A percentile compares a stretch with the other conserved stretches of the same genome.
phyloP scores from a whole-genome alignment of 2,329 filamentous ascomycete species.

The Tympanopsis confertula region DNA sequence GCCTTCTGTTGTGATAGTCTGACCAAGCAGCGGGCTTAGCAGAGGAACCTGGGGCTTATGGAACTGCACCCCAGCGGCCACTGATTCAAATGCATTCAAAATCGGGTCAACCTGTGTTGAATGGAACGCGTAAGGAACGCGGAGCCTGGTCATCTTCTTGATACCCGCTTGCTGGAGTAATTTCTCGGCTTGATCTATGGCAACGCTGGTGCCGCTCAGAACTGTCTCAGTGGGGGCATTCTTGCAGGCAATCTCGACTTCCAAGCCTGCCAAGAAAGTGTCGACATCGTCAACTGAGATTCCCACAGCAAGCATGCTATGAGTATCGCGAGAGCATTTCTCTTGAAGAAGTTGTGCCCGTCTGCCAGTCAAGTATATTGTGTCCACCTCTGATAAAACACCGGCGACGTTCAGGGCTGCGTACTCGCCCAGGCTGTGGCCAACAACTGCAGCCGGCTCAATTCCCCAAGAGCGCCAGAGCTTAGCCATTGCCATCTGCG shows the following conservation, averaged over 20 bases:
- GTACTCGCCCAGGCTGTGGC: conserved; percentile 37
- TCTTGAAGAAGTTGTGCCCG: conserved; percentile 18
- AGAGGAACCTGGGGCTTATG: conserved; percentile 33
- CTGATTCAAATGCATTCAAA: conserved; percentile 32
- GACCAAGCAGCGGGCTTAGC: conserved; percentile 40
- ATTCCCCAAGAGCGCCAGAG: conserved; percentile 30
- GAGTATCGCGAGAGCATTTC: conserved; percentile 30
- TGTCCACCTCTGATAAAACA: conserved; percentile 16
- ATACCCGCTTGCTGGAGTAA: conserved; percentile 3
- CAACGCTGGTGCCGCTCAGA: conserved; percentile 35
- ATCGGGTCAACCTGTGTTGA: conserved; percentile 24
- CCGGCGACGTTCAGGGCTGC: conserved; percentile 31
- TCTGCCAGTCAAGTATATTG: conserved; percentile 16
- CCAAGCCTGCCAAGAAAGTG: conserved; percentile 11
- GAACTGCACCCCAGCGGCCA: conserved; percentile 10
- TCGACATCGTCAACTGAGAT: conserved; percentile 18
- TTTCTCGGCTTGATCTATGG: conserved; percentile 29
- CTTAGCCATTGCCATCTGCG: conserved; percentile 33
- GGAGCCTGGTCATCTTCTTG: conserved; percentile 19
- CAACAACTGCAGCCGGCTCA: conserved; percentile 23
- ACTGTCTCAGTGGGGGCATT: conserved; percentile 54
- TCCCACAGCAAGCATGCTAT: conserved; percentile 40
- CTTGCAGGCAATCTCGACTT: conserved; percentile 40
- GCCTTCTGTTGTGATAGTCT: conserved; percentile 37
- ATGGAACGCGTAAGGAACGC: conserved; percentile 23